A percentile compares a stretch with the other conserved stretches of the same genome.
Conservation (phyloP, 371 early-diverging fungal genomes). For the Mucor racemosus region DNA sequence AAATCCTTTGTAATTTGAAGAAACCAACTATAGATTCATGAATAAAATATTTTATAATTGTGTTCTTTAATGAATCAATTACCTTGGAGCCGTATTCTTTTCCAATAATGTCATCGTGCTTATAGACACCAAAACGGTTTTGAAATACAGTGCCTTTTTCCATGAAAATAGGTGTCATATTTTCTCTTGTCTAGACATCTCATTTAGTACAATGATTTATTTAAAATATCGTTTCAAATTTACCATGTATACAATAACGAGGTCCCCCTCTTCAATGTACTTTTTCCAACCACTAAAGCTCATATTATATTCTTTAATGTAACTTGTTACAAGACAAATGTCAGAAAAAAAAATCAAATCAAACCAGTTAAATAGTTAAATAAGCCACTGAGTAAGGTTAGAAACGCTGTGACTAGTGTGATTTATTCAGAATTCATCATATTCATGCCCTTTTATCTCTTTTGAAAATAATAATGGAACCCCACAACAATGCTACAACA, state of each 20-base stretch:
- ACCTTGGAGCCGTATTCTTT: constrained; percentile 84
- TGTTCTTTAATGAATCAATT: neutral
- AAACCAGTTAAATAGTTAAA: neutral
- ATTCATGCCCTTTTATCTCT: constrained; percentile 6
- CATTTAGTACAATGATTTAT: neutral
- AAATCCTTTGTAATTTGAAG: constrained; percentile 78
- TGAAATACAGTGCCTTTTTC: constrained; percentile 62
- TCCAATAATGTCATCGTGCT: constrained; percentile 86
- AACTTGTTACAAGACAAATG: neutral
- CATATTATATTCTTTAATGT: constrained; percentile 26
- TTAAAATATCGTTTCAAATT: neutral
- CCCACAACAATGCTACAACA: neutral
- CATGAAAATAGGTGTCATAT: constrained; percentile 65
- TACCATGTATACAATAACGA: constrained; percentile 67
- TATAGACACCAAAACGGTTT: constrained; percentile 79
- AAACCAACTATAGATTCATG: constrained; percentile 55
- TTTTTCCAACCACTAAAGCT: constrained; percentile 57
- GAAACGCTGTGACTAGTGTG: constrained; percentile 5
- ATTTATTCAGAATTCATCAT: neutral
- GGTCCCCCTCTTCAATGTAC: constrained; percentile 65
- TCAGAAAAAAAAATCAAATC: constrained; percentile 9
- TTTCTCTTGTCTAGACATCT: constrained; percentile 61
- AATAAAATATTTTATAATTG: neutral
- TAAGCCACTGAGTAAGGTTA: constrained; percentile 8
- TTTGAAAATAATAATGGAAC: neutral